These are phyloP conservation scores for Calonectria crousiana DNA, from an alignment of 2,329 filamentous ascomycete genomes.

Conservation along the genomic window DNA sequence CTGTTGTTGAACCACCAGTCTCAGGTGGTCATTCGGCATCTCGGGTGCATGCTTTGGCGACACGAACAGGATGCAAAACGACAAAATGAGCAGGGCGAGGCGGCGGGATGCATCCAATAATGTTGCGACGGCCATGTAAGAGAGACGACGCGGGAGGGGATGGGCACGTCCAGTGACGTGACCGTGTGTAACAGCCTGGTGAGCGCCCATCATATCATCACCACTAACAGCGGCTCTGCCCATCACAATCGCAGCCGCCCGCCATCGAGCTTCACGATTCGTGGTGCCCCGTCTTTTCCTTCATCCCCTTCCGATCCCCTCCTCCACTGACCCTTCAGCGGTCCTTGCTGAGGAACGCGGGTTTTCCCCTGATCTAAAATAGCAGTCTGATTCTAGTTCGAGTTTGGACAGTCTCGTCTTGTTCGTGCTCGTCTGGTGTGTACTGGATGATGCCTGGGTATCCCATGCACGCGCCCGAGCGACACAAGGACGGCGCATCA, in stretches of 20 bases:
- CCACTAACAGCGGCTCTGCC: conserved; percentile 8
- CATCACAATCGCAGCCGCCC: conserved; percentile 12
- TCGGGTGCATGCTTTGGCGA: background rate
- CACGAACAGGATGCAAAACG: conserved; percentile 8
- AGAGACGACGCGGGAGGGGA: background rate
- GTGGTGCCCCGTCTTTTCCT: background rate
- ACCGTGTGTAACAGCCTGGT: conserved; percentile 10
- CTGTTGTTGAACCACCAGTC: conserved; percentile 7
- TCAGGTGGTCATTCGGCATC: background rate
- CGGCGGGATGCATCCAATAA: background rate
- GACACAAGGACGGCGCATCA: background rate
- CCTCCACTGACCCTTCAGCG: background rate
- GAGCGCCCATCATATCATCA: conserved; percentile 10
- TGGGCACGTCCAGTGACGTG: conserved; percentile 23
- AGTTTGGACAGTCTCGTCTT: background rate
- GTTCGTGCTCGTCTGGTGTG: background rate
- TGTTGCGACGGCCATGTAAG: background rate
- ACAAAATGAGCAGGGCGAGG: background rate
- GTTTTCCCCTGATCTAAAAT: conserved; percentile 16
- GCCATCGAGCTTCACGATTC: background rate
- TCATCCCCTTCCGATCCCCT: background rate
- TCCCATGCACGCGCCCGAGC: background rate
- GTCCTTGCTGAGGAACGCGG: background rate
- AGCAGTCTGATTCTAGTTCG: background rate
- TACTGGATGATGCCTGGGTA: background rate